phyloP scores from a whole-genome alignment of 768 basidiomycete genomes.

The Suillus paluster region DNA sequence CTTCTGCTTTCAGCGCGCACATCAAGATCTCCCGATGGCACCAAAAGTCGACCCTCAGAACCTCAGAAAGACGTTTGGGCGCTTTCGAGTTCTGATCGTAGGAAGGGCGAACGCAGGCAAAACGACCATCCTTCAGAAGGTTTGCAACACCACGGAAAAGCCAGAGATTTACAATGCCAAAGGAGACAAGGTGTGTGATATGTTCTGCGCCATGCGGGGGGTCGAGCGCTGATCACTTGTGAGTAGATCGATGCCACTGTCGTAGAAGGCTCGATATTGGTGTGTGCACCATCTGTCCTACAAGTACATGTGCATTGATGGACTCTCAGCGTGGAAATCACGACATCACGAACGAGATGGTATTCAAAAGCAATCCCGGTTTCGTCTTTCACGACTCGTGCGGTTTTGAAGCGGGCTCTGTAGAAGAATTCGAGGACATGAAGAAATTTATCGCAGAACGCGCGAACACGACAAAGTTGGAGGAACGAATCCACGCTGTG shows the following conservation, averaged over 20 bases:
- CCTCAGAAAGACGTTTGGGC: not conserved
- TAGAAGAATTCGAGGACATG: not conserved
- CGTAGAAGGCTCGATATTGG: not conserved
- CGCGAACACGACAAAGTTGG: not conserved
- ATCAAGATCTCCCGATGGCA: not conserved
- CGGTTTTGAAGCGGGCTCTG: not conserved
- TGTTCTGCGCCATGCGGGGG: not conserved
- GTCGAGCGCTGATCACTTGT: not conserved
- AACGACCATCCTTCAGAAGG: not conserved
- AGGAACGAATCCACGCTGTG: not conserved
- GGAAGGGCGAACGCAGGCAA: not conserved
- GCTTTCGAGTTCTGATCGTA: not conserved
- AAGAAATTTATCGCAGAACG: not conserved
- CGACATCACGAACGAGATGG: conserved; percentile 33
- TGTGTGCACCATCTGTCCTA: conserved; percentile 17
- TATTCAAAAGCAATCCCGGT: conserved; percentile 30
- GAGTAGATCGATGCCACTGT: not conserved
- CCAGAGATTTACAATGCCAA: not conserved
- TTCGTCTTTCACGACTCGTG: conserved; percentile 41
- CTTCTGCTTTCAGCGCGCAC: not conserved
- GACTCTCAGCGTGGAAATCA: conserved; percentile 22
- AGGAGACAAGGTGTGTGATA: not conserved
- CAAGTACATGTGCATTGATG: not conserved
- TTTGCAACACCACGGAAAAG: not conserved
- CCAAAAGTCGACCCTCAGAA: not conserved